Percentiles rank a stretch among this genome's conserved stretches.
Conservation (phyloP, 192 early-diverging fungal genomes). For the Piromyces finnis region DNA sequence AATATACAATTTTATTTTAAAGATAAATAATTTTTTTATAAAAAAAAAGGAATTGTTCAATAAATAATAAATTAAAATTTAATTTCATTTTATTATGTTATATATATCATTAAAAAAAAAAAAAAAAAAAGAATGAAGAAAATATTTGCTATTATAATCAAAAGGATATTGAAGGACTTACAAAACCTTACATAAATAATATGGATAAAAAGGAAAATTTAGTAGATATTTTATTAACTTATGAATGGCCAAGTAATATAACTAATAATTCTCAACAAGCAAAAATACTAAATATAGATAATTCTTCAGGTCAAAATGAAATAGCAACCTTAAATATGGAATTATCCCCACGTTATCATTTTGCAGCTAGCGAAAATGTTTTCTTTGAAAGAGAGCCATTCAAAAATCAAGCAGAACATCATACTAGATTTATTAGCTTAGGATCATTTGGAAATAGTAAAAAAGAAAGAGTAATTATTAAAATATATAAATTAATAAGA, state of each 20-base stretch:
- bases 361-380: slow-evolving; percentile 39
- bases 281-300: neutral
- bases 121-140: slow-evolving; percentile 6
- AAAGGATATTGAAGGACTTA: slow-evolving; percentile 1
- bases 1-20: neutral
- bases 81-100: too few species aligned
- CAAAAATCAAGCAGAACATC: slow-evolving; percentile 33
- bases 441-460: slow-evolving; percentile 39
- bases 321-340: slow-evolving; percentile 22
- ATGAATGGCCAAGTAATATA: slow-evolving; percentile 61
- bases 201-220: slow-evolving; percentile 13
- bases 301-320: slow-evolving; percentile 4
- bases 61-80: too few species aligned
- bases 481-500: too few species aligned
- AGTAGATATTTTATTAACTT: slow-evolving; percentile 65
- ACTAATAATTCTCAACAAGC: slow-evolving; percentile 1
- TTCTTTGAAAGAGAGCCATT: slow-evolving; percentile 83
- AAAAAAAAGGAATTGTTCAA: too few species aligned
- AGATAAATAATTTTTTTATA: too few species aligned
- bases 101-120: too few species aligned
- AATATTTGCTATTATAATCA: slow-evolving; percentile 4
- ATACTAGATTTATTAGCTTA: slow-evolving; percentile 72
- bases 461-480: slow-evolving; percentile 37
- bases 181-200: slow-evolving; percentile 7
- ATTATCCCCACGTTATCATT: slow-evolving; percentile 76